phyloP scores from a whole-genome alignment of 148 eudicot species.

The Rhododendron griersonianum region DNA sequence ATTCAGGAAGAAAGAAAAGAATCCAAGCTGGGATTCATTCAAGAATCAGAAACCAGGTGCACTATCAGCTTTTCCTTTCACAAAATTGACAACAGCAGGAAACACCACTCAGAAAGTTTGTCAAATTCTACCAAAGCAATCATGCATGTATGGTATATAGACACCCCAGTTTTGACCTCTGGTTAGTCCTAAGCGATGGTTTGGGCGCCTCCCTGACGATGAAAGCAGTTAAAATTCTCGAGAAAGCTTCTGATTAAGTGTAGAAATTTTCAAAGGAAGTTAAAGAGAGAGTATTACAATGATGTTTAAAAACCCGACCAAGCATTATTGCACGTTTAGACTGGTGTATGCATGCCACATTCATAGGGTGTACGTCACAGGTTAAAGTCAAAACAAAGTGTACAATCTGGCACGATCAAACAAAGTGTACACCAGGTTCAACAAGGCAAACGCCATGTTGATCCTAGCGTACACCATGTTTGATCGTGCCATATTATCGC shows the following conservation, averaged over 20 bases:
- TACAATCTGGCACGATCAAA: too few relatives aligned
- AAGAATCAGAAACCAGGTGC: not conserved
- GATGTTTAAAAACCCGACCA: not conserved
- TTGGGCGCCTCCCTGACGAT: not conserved
- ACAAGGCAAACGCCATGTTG: too few relatives aligned
- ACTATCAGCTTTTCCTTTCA: not conserved
- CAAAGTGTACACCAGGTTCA: too few relatives aligned
- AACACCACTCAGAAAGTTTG: not conserved
- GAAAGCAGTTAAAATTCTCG: not conserved
- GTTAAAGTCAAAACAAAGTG: too few relatives aligned
- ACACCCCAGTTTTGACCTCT: not conserved
- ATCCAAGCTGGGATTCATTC: not conserved
- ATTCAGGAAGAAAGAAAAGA: slow-evolving; percentile 1
- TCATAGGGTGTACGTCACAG: too few relatives aligned
- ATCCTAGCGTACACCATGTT: too few relatives aligned
- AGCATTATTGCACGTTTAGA: too few relatives aligned
- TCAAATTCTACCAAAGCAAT: not conserved
- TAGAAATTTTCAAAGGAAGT: too few relatives aligned
- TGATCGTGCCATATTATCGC: too few relatives aligned
- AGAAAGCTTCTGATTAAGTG: not conserved
- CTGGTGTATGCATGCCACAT: too few relatives aligned
- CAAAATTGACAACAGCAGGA: not conserved
- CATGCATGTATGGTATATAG: not conserved
- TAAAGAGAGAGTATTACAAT: not conserved
- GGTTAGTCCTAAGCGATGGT: not conserved